Conservation (phyloP, 495 filamentous ascomycete species). For the Trichoderma orchidacearum region DNA sequence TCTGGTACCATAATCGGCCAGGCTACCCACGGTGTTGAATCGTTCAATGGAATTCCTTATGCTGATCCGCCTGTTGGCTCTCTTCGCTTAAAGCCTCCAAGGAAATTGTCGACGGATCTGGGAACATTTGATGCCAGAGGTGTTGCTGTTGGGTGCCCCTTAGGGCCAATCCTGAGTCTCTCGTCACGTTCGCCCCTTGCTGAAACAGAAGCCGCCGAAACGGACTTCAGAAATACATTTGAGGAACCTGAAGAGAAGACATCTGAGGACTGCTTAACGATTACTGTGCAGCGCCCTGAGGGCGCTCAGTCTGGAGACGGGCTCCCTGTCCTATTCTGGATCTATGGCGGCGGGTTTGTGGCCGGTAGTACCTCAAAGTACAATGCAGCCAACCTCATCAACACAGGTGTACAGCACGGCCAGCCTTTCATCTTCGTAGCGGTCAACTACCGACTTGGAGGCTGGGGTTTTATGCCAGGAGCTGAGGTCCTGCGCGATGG, state of each 20-base stretch:
- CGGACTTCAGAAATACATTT: constrained; percentile 12
- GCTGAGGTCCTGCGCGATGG: constrained; percentile 7
- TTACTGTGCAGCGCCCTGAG: constrained; percentile 17
- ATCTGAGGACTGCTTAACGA: constrained; percentile 29
- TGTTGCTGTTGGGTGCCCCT: constrained; percentile 12
- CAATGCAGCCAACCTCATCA: neutral
- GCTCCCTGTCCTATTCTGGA: constrained; percentile 39
- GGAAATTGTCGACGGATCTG: constrained; percentile 24
- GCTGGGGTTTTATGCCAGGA: constrained; percentile 40
- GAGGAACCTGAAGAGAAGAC: neutral
- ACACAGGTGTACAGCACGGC: constrained; percentile 20
- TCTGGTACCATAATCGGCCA: constrained; percentile 12
- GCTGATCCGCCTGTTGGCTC: constrained; percentile 31
- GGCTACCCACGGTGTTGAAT: constrained; percentile 33
- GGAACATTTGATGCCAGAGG: neutral
- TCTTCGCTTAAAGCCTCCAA: constrained; percentile 31
- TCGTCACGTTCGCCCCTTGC: constrained; percentile 13
- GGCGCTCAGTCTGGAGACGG: neutral
- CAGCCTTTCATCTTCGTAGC: constrained; percentile 20
- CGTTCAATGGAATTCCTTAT: constrained; percentile 42
- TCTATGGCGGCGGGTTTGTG: constrained; percentile 45
- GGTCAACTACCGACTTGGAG: constrained; percentile 41
- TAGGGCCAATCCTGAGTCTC: constrained; percentile 33
- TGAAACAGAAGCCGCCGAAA: neutral
- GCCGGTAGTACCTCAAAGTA: neutral